phyloP scores from a whole-genome alignment of 352 stramenopile species.

The Phytophthora palmivora region DNA sequence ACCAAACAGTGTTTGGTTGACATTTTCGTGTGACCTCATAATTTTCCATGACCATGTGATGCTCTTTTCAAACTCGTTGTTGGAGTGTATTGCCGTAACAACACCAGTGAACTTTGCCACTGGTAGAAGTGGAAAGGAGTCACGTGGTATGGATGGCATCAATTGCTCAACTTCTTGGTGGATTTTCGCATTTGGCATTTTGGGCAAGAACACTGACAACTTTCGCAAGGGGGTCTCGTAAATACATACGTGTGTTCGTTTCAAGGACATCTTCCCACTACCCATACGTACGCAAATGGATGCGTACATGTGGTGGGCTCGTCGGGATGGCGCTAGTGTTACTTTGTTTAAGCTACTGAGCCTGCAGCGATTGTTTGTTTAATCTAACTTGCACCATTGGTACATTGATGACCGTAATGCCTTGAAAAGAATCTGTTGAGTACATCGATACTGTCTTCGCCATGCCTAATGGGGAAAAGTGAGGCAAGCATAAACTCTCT shows the following conservation, averaged over 20 bases:
- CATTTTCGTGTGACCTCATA: conserved; percentile 65
- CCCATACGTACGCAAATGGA: conserved; percentile 88
- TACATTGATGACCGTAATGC: conserved; percentile 52
- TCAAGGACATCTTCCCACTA: conserved; percentile 92
- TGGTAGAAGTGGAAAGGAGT: conserved; percentile 93
- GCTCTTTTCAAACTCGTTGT: conserved; percentile 58
- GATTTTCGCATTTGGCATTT: conserved; percentile 81
- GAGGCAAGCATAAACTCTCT: conserved; percentile 13
- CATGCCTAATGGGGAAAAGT: conserved; percentile 18
- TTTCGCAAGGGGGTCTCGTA: conserved; percentile 87
- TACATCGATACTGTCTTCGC: too few relatives aligned
- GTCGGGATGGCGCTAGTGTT: conserved; percentile 92
- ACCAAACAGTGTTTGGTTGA: too few relatives aligned
- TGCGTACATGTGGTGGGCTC: conserved; percentile 77
- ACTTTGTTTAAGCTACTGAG: too few relatives aligned
- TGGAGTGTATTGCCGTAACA: too few relatives aligned
- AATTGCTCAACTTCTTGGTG: conserved; percentile 89
- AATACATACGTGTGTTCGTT: conserved; percentile 74
- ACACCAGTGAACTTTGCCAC: conserved; percentile 95
- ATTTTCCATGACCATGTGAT: conserved; percentile 78
- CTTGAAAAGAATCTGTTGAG: too few relatives aligned
- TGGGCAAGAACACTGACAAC: conserved; percentile 53
- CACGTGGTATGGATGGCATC: conserved; percentile 91
- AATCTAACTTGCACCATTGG: too few relatives aligned
- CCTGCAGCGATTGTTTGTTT: too few relatives aligned